Base-by-base conservation (phyloP, 331 rosid species). In the Dryas integrifolia region DNA sequence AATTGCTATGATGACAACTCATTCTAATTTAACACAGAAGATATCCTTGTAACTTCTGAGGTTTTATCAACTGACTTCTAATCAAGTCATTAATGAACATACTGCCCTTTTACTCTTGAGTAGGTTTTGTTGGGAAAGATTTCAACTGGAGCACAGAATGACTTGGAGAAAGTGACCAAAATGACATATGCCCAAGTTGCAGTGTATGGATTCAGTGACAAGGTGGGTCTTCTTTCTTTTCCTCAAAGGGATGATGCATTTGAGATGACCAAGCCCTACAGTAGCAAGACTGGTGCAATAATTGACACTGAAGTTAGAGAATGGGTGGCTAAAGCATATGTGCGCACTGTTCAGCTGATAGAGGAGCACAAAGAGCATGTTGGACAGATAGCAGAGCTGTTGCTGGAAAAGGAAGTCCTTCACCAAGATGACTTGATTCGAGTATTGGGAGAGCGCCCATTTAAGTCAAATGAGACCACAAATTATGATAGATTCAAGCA, bases 181-280 rank as follows among this genome's bases (percentile, higher is more conserved):
- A 82, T 79, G 81, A 85, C 86, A 6, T 82, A 79, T 72, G 89
- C 81, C 14, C 86, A 85, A 71, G 89, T 85, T 26, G 85, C 85
- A 14, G 79, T 77, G 4, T 80, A 85, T 53, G 85, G 85, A 43
- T 85, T 85, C 60, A 73, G 86, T 1, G 79, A 85, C 45, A 82
- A 85, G 65, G 85, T 80, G 18, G 89, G 89, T 35, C 85, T 82
- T 47, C 82, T 85, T 65, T 85, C 83, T 10, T 85, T 85, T 41
- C 84, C 89, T 11, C 83, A 58, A 47, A 79, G 79, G 56, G 79
- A 80, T 0, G 79, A 84, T 15, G 0, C 67, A 18, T 72, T 68
- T 58, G 82, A 75, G 67, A 78, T 75, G 85, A 41, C 51, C 16
- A 78, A 84, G 62, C 84, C 88, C 21, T 85, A 76, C 74, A 85